phyloP scores from a whole-genome alignment of 2,329 filamentous ascomycete species.

The Trichoderma lentiforme region DNA sequence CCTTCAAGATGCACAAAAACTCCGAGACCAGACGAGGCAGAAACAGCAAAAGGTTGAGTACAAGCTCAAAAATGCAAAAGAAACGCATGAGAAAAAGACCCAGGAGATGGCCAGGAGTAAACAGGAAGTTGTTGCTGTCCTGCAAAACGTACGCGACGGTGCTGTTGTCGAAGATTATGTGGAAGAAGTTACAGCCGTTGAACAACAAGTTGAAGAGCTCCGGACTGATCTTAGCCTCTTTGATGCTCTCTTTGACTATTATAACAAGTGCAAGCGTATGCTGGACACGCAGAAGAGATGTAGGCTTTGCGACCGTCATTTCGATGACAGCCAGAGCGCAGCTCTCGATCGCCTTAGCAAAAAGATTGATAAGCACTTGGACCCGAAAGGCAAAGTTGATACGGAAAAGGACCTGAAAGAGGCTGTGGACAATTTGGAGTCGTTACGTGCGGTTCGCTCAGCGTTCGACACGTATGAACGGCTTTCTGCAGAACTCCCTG shows the following conservation, averaged over 20 bases:
- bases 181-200: constrained; percentile 48
- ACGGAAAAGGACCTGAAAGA: constrained; percentile 59
- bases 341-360: constrained; percentile 60
- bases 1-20: constrained; percentile 63
- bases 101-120: constrained; percentile 61
- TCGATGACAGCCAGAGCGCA: constrained; percentile 57
- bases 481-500: constrained; percentile 68
- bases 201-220: constrained; percentile 57
- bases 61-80: constrained; percentile 62
- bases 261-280: constrained; percentile 62
- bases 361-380: constrained; percentile 62
- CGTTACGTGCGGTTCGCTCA: constrained; percentile 59
- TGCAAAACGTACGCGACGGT: constrained; percentile 43
- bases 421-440: constrained; percentile 49
- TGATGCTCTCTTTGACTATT: constrained; percentile 68
- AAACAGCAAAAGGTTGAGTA: constrained; percentile 76
- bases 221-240: constrained; percentile 67
- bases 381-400: constrained; percentile 60
- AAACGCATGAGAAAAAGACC: constrained; percentile 61
- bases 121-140: constrained; percentile 49
- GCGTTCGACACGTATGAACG: constrained; percentile 73
- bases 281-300: constrained; percentile 70
- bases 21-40: constrained; percentile 66
- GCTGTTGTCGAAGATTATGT: constrained; percentile 53
- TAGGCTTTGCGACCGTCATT: constrained; percentile 69